Conservation (phyloP, 208 protist genomes). For the Crithidia fasciculata region DNA sequence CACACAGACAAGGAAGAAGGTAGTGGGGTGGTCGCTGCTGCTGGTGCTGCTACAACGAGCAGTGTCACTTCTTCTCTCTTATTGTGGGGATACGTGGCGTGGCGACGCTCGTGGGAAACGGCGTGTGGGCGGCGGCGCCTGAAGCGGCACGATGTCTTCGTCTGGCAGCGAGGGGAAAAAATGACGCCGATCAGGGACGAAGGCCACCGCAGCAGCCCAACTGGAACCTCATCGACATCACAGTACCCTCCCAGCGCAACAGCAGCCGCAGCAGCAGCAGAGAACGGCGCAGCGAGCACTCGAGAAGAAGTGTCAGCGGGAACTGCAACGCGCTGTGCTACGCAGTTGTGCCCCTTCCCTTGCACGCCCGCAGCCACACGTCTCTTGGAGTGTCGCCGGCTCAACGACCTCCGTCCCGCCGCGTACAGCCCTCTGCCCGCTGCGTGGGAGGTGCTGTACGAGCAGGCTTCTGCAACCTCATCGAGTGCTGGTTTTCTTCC, state of each 20-base stretch:
- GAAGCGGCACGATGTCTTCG: slow-evolving; percentile 6
- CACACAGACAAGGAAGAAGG: not conserved
- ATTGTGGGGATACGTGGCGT: slow-evolving; percentile 26
- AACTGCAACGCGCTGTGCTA: not conserved
- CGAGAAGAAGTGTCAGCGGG: not conserved
- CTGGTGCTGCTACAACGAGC: not conserved
- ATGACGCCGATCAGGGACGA: too few relatives aligned
- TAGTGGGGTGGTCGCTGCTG: not conserved
- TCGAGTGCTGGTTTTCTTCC: not conserved
- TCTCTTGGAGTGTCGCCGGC: slow-evolving; percentile 6
- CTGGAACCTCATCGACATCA: too few relatives aligned
- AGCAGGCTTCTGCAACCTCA: not conserved
- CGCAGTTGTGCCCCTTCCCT: slow-evolving; percentile 10
- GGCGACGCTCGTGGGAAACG: slow-evolving; percentile 31
- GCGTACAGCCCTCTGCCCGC: slow-evolving; percentile 25
- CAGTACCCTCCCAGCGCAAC: too few relatives aligned
- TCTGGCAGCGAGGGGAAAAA: not conserved
- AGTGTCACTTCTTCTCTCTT: not conserved
- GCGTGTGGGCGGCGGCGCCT: slow-evolving; percentile 24
- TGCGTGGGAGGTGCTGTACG: slow-evolving; percentile 30
- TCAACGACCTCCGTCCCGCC: slow-evolving; percentile 18
- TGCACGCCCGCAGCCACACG: not conserved
- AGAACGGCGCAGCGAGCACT: not conserved
- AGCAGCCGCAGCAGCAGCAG: not conserved
- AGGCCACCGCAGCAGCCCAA: not conserved